Evolutionary conservation across 805 yeast genomes (phyloP).

Genomic region (Ogataea angusta): DNA sequence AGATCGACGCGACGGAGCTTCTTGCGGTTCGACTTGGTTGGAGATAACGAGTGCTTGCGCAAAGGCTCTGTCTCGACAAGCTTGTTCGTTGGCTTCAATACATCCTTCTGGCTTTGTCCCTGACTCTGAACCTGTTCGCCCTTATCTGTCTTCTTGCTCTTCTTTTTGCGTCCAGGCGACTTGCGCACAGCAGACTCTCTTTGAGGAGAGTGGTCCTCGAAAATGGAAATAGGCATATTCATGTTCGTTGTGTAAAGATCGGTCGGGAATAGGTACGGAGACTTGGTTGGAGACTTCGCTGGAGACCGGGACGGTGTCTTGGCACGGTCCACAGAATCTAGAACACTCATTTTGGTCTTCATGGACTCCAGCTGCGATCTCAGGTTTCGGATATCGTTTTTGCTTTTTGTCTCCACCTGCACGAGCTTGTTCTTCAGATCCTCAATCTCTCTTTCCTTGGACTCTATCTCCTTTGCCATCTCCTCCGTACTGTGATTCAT

Average conservation of each 20-base stretch:
- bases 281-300: constrained; percentile 12
- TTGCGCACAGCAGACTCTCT: constrained; percentile 7
- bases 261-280: constrained; percentile 7
- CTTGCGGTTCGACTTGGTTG: constrained; percentile 15
- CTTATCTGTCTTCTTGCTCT: constrained; percentile 7
- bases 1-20: constrained; percentile 19
- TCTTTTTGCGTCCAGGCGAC: constrained; percentile 9
- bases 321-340: constrained; percentile 14
- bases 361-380: constrained; percentile 18
- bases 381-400: constrained; percentile 14
- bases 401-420: constrained; percentile 13
- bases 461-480: constrained; percentile 4
- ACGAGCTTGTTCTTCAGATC: constrained; percentile 3
- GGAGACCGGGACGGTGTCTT: constrained; percentile 14
- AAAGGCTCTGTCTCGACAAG: constrained; percentile 1
- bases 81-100: constrained; percentile 4
- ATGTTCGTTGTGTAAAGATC: constrained; percentile 7
- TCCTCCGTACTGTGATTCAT: constrained; percentile 2
- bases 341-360: constrained; percentile 17
- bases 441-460: background rate
- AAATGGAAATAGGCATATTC: constrained; percentile 13
- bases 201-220: constrained; percentile 14
- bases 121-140: background rate
- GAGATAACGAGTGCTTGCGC: constrained; percentile 19
- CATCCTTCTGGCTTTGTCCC: background rate